phyloP scores from a whole-genome alignment of 108 stramenopile species.

The Hondaea fermentalgiana region DNA sequence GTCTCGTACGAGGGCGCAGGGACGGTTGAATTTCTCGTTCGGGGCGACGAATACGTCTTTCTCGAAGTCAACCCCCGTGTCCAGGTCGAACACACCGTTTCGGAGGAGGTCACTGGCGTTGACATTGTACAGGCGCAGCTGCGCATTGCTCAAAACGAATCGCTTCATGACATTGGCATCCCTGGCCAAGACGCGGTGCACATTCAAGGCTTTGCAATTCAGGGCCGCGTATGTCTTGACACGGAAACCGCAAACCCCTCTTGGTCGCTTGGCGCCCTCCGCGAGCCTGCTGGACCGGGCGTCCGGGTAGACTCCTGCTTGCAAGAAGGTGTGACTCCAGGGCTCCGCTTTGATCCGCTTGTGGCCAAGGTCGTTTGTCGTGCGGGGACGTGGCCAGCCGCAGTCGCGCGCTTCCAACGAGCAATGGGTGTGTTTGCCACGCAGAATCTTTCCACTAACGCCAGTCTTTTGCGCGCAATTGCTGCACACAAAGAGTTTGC shows the following conservation, averaged over 20 bases:
- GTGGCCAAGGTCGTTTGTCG: slow-evolving; percentile 84
- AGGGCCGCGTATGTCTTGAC: slow-evolving; percentile 89
- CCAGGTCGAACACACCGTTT: slow-evolving; percentile 92
- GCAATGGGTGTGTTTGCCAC: slow-evolving; percentile 81
- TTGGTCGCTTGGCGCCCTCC: slow-evolving; percentile 81
- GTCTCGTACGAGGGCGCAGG: slow-evolving; percentile 88
- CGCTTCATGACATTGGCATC: slow-evolving; percentile 60
- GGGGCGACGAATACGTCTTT: slow-evolving; percentile 71
- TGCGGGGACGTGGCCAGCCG: slow-evolving; percentile 63
- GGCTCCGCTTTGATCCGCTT: slow-evolving; percentile 82
- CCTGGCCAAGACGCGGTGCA: slow-evolving; percentile 49
- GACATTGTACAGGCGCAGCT: slow-evolving; percentile 88
- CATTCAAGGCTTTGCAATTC: slow-evolving; percentile 76
- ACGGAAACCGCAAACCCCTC: slow-evolving; percentile 78
- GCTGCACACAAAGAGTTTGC: slow-evolving; percentile 68
- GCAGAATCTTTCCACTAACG: slow-evolving; percentile 80
- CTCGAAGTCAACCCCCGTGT: slow-evolving; percentile 82
- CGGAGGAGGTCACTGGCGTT: slow-evolving; percentile 86
- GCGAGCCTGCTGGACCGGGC: slow-evolving; percentile 82
- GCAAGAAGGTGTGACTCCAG: slow-evolving; percentile 56
- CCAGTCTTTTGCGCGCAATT: slow-evolving; percentile 74
- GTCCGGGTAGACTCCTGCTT: slow-evolving; percentile 81
- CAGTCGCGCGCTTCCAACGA: slow-evolving; percentile 72
- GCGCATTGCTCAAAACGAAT: slow-evolving; percentile 72
- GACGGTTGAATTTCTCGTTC: slow-evolving; percentile 90